These are phyloP conservation scores for Neoboletus magnificus DNA, from an alignment of 768 basidiomycete species.

Conservation along the genomic window DNA sequence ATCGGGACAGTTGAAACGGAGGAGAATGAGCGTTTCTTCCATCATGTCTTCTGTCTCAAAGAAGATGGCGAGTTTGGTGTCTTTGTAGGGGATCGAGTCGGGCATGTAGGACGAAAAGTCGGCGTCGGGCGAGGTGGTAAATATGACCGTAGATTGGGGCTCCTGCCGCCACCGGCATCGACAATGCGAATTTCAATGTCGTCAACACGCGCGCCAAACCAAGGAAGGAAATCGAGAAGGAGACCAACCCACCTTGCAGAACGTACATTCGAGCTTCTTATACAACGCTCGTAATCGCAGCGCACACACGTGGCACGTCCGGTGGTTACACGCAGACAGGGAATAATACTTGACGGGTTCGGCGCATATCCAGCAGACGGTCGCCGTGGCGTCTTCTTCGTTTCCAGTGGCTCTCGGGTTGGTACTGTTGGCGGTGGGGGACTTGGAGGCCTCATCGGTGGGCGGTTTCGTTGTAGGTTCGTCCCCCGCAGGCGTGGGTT, in stretches of 20 bases:
- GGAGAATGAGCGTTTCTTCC: conserved; percentile 87
- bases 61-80: conserved; percentile 67
- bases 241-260: conserved; percentile 77
- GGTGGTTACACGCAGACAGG: conserved; percentile 86
- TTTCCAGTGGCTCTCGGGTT: conserved; percentile 12
- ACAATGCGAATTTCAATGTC: too few relatives aligned
- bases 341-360: conserved; percentile 90
- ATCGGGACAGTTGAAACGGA: conserved; percentile 94
- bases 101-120: conserved; percentile 57
- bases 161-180: conserved; percentile 41
- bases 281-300: conserved; percentile 86
- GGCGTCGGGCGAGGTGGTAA: conserved; percentile 63
- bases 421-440: not conserved
- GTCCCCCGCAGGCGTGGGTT: not conserved
- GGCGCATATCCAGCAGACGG: conserved; percentile 89
- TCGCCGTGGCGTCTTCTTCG: conserved; percentile 27
- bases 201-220: not conserved
- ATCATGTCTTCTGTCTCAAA: conserved; percentile 94
- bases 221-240: not conserved
- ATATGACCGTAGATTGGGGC: conserved; percentile 70
- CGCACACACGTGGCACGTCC: conserved; percentile 93
- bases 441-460: not conserved
- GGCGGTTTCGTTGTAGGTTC: not conserved
- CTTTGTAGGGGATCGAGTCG: conserved; percentile 58
- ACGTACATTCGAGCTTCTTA: conserved; percentile 91